Conservation (phyloP, 306 rosid species). For the Rosa multiflora region DNA sequence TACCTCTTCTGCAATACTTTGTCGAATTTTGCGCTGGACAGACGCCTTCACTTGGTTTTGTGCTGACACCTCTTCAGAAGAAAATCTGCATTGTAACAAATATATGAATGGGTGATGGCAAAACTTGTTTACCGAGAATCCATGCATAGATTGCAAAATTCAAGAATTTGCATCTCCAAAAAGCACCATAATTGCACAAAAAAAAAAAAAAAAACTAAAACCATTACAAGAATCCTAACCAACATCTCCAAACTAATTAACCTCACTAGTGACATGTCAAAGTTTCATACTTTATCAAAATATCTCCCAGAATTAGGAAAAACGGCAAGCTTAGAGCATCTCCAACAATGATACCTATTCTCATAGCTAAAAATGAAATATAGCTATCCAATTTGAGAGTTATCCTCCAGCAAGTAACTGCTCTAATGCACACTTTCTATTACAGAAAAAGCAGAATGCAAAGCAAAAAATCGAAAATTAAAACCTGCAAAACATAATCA, state of each 20-base stretch:
- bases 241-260: background rate
- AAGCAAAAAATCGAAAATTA: background rate
- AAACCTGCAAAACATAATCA: background rate
- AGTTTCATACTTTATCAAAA: background rate
- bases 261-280: background rate
- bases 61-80: conserved; percentile 89
- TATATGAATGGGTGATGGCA: background rate
- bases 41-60: conserved; percentile 99
- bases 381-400: no score
- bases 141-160: background rate
- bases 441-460: background rate
- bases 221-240: background rate
- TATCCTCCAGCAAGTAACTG: no score
- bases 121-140: background rate
- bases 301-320: background rate
- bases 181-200: conserved; percentile 2
- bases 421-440: background rate
- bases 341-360: no score
- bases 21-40: conserved; percentile 85
- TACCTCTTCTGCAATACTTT: conserved; percentile 99
- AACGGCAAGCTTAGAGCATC: no score
- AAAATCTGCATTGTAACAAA: conserved; percentile 52
- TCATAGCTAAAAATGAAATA: no score
- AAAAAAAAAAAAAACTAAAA: background rate
- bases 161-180: background rate